Conservation (phyloP, 306 rosid genomes). For the Inga oerstediana region DNA sequence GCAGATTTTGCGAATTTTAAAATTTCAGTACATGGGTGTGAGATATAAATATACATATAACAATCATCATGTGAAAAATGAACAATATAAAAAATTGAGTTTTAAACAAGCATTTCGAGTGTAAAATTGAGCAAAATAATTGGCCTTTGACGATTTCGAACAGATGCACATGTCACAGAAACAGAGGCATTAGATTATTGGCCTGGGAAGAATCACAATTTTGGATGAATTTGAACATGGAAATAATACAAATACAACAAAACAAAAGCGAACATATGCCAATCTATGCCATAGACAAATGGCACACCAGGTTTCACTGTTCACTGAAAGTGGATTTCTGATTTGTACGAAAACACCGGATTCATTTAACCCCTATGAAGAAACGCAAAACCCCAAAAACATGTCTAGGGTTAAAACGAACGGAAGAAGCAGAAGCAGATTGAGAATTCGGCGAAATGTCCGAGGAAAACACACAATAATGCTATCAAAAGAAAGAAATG, state of each 20-base stretch:
- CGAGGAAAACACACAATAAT: neutral
- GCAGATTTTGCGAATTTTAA: neutral
- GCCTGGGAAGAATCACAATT: neutral
- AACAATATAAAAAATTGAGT: neutral
- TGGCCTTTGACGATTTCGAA: slow-evolving; percentile 7
- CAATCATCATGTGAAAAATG: neutral
- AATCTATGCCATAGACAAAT: slow-evolving; percentile 37
- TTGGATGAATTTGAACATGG: neutral
- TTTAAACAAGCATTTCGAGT: neutral
- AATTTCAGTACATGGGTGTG: neutral
- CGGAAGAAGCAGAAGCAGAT: slow-evolving; percentile 25
- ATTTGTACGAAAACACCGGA: neutral
- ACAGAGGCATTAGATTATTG: neutral
- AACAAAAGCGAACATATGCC: neutral
- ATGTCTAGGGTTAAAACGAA: neutral
- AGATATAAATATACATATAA: neutral
- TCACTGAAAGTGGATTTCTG: neutral
- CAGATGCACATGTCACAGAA: slow-evolving; percentile 7
- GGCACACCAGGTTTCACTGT: slow-evolving; percentile 24
- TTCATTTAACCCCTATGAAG: neutral
- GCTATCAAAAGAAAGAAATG: neutral
- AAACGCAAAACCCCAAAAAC: neutral
- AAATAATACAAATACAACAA: neutral
- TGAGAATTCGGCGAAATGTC: neutral
- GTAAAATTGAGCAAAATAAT: neutral